Base-by-base conservation (phyloP, 2,329 filamentous ascomycete genomes). In the Chrysoporthe austroafricana region DNA sequence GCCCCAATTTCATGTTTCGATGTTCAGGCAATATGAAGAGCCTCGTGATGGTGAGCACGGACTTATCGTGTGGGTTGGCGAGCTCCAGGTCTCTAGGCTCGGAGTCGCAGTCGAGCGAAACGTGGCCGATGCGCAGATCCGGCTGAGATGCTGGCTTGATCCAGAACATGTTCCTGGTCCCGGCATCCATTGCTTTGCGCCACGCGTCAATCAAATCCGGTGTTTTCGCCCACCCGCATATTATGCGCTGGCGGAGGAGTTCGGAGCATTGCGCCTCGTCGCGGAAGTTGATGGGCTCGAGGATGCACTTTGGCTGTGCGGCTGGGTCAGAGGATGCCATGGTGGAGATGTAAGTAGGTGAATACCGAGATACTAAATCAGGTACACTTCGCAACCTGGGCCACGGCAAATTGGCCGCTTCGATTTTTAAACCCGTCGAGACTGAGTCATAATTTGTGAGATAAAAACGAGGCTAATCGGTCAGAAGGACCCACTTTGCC, bases 21-120 rank as follows among this genome's bases (percentile, higher is more conserved):
- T 71, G 61, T 34, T 70, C 67, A 0, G 69, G 69, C 6, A 70
- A 63, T 50, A 72, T 67, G 42, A 72, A 72, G 44, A 72, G 62
- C n/a, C 68, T 64, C 11, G 66, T 46, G 48, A 71, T 64, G 18
- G 59, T 65, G 0, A 68, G 11, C 4, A 42, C 39, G 3, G 68
- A 66, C 32, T 64, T 66, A 21, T 67, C 69, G 18, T 32, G 21
- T n/a, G 62, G 36, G 16, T 62, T 70, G 65, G 66, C 68, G 26
- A 67, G 59, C 44, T 68, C 68, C 42, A 59, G 65, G 21, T 66
- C 43, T 4, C 60, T 50, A n/a, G 60, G 60, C 26, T 59, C 59
- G 42, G 65, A 9, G 43, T 59, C 65, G 59, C 50, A 46, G 61
- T 66, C 67, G 39, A 69, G 67, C 3, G 67, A 69, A 32, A 69